A percentile compares a stretch with the other conserved stretches of the same genome.
Conservation (phyloP, 495 filamentous ascomycete genomes). For the Aspergillus hancockii region DNA sequence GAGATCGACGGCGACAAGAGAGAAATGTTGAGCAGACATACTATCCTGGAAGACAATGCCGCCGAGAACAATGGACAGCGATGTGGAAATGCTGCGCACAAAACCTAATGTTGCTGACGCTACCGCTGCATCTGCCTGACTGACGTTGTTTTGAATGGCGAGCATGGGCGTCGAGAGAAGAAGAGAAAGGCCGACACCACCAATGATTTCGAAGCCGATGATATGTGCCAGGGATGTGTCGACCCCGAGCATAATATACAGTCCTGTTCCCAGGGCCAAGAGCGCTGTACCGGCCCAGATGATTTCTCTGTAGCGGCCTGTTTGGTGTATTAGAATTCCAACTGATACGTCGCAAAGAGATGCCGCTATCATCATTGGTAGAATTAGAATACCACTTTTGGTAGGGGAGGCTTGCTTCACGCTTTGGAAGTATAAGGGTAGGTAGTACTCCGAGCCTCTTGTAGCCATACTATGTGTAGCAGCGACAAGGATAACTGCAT, state of each 20-base stretch:
- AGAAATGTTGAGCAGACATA: not conserved
- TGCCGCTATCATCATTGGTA: slow-evolving; percentile 66
- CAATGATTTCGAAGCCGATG: slow-evolving; percentile 52
- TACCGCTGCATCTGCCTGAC: slow-evolving; percentile 35
- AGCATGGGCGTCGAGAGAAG: slow-evolving; percentile 58
- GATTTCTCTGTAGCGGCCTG: slow-evolving; percentile 49
- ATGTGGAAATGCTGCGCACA: slow-evolving; percentile 34
- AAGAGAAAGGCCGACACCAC: slow-evolving; percentile 60
- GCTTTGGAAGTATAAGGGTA: slow-evolving; percentile 55
- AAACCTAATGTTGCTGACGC: slow-evolving; percentile 42
- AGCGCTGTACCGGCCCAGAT: slow-evolving; percentile 59
- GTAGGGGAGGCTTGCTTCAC: slow-evolving; percentile 66
- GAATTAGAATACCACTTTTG: slow-evolving; percentile 67
- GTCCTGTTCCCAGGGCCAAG: slow-evolving; percentile 64
- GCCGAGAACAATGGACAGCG: slow-evolving; percentile 64
- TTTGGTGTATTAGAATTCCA: slow-evolving; percentile 51
- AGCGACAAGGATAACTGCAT: no score
- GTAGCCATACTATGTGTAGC: no score
- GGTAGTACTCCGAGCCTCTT: slow-evolving; percentile 40
- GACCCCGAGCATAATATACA: slow-evolving; percentile 60
- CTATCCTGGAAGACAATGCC: slow-evolving; percentile 60
- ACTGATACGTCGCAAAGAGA: slow-evolving; percentile 52
- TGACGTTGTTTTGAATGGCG: slow-evolving; percentile 40
- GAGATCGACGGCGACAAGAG: not conserved
- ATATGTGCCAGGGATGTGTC: slow-evolving; percentile 58